phyloP scores from a whole-genome alignment of 1,284 basidiomycete genomes.

The Peniophora sp. region DNA sequence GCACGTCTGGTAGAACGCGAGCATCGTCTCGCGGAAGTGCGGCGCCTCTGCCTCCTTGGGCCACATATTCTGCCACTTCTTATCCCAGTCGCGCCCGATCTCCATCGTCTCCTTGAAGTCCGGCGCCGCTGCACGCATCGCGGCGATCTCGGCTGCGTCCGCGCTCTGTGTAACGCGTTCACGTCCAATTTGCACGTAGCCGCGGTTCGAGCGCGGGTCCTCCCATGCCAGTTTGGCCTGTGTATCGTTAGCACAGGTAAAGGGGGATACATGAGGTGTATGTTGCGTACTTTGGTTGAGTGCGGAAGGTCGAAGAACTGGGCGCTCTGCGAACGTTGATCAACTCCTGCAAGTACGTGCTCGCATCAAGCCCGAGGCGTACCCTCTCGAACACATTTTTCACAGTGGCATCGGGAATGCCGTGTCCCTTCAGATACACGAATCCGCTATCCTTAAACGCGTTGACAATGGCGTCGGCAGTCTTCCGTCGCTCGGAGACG shows the following conservation, averaged over 20 bases:
- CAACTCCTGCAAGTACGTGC: not conserved
- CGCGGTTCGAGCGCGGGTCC: conserved; percentile 76
- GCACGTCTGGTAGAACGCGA: conserved; percentile 72
- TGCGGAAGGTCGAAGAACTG: conserved; percentile 65
- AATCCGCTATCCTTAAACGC: conserved; percentile 77
- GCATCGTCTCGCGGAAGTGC: conserved; percentile 62
- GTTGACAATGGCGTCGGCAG: conserved; percentile 63
- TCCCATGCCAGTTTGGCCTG: conserved; percentile 65
- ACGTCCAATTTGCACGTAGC: conserved; percentile 73
- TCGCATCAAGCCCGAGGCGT: conserved; percentile 4
- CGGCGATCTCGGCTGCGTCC: conserved; percentile 67
- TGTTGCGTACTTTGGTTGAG: conserved; percentile 47
- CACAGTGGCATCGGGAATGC: conserved; percentile 47
- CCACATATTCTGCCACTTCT: conserved; percentile 73
- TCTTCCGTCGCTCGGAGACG: conserved; percentile 46
- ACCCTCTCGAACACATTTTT: conserved; percentile 59
- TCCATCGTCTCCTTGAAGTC: conserved; percentile 83
- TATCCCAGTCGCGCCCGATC: conserved; percentile 76
- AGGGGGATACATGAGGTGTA: not conserved
- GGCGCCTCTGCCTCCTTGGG: conserved; percentile 57
- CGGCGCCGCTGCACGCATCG: conserved; percentile 62
- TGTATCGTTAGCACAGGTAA: not conserved
- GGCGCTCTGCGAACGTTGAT: conserved; percentile 40
- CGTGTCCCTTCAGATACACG: conserved; percentile 66
- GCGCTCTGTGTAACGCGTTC: conserved; percentile 74